These are phyloP conservation scores for Tricholoma matsutake DNA, from an alignment of 768 basidiomycete genomes.

Conservation along the genomic window DNA sequence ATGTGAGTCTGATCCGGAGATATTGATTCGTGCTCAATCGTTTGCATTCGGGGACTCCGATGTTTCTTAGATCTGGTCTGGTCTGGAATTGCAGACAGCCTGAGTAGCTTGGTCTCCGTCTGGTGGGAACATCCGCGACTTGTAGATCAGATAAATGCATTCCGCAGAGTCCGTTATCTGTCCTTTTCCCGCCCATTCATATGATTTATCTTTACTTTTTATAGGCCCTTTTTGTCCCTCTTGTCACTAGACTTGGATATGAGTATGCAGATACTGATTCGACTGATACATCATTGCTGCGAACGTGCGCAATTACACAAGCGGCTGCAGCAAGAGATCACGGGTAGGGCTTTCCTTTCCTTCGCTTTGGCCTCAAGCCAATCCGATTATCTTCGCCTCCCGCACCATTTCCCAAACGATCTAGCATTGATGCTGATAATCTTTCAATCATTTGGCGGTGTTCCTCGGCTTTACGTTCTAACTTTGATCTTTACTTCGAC, in stretches of 20 bases:
- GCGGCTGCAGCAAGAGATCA: slow-evolving; percentile 32
- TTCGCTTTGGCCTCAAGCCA: not conserved
- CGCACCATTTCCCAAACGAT: slow-evolving; percentile 5
- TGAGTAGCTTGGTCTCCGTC: slow-evolving; percentile 52
- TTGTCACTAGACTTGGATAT: slow-evolving; percentile 78
- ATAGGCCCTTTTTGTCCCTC: slow-evolving; percentile 65
- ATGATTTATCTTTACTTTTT: not conserved
- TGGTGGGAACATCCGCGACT: slow-evolving; percentile 82
- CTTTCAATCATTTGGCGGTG: not conserved
- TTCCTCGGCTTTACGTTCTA: not conserved
- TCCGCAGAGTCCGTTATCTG: slow-evolving; percentile 50
- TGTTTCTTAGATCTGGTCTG: slow-evolving; percentile 70
- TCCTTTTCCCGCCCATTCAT: not conserved
- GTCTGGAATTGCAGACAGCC: slow-evolving; percentile 59
- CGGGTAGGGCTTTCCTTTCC: slow-evolving; percentile 17
- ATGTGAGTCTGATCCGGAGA: slow-evolving; percentile 41
- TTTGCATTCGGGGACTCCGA: not conserved
- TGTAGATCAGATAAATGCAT: slow-evolving; percentile 52
- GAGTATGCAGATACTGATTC: slow-evolving; percentile 66
- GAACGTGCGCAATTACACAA: slow-evolving; percentile 67
- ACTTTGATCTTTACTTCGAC: slow-evolving; percentile 1
- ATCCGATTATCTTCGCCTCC: not conserved
- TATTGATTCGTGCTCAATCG: not conserved
- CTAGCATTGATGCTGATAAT: not conserved
- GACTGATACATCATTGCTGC: slow-evolving; percentile 64